Evolutionary conservation across 148 eudicot species (phyloP).

Genomic region (Camellia lanceoleosa): DNA sequence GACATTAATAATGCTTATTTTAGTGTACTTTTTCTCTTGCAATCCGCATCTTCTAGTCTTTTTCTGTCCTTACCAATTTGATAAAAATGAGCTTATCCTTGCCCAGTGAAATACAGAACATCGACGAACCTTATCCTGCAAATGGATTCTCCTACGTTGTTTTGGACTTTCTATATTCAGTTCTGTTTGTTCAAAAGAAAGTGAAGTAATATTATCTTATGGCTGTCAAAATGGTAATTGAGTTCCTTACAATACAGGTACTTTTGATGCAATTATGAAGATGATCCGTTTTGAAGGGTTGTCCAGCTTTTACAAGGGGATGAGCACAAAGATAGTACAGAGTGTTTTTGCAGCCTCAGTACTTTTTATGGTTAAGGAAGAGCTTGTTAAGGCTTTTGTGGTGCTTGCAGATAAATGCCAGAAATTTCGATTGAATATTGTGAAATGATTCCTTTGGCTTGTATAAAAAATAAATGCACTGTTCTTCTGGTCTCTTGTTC

Average conservation of each 20-base stretch:
- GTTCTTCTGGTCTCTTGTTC: not conserved
- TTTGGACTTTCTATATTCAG: not conserved
- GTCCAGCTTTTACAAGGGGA: conserved; percentile 80
- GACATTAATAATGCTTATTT: no score
- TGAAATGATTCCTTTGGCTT: conserved; percentile 26
- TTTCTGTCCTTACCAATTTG: not conserved
- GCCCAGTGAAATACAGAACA: not conserved
- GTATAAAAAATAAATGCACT: not conserved
- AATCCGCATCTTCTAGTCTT: not conserved
- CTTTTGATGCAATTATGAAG: conserved; percentile 76
- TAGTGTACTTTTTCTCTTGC: not conserved
- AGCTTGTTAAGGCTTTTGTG: conserved; percentile 65
- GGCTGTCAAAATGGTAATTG: not conserved
- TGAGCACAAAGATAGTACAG: conserved; percentile 94
- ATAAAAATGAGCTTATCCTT: not conserved
- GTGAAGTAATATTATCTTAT: not conserved
- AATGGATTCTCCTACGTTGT: not conserved
- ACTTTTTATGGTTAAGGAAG: conserved; percentile 91
- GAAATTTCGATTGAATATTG: conserved; percentile 24
- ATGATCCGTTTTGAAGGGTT: conserved; percentile 84
- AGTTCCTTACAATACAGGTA: conserved; percentile 45
- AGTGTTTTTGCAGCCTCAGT: conserved; percentile 94
- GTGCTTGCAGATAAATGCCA: conserved; percentile 42
- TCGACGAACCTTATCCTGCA: not conserved
- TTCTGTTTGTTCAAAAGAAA: not conserved